Percentiles rank a stretch among this genome's conserved stretches.
Evolutionary conservation across 768 basidiomycete species (phyloP).

Genomic region (Agaricus bisporus): DNA sequence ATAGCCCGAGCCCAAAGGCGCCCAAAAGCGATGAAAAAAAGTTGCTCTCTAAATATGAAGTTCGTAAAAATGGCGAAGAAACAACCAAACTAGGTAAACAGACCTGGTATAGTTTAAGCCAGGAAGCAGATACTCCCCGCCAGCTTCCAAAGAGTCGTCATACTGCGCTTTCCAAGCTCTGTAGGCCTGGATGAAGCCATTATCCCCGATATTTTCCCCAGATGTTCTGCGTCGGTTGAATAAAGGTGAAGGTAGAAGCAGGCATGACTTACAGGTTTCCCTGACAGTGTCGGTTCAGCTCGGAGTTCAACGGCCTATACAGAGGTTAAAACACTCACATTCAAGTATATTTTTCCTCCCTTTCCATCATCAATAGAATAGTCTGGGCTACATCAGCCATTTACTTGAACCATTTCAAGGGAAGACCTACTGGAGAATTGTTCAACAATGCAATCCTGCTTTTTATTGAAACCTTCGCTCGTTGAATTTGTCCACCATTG

Average conservation of each 20-base stretch:
- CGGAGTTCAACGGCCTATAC: not conserved
- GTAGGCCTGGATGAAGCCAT: slow-evolving; percentile 79
- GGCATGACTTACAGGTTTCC: slow-evolving; percentile 58
- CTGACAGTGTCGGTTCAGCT: slow-evolving; percentile 26
- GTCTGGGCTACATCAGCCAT: slow-evolving; percentile 27
- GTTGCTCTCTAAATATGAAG: slow-evolving; percentile 58
- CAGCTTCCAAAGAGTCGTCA: slow-evolving; percentile 46
- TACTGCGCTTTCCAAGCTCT: slow-evolving; percentile 87
- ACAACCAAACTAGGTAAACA: slow-evolving; percentile 6
- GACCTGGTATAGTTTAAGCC: slow-evolving; percentile 74
- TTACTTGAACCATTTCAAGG: not conserved
- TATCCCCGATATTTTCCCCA: slow-evolving; percentile 89
- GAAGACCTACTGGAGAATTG: slow-evolving; percentile 71
- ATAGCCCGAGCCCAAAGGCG: slow-evolving; percentile 83
- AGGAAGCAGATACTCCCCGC: slow-evolving; percentile 71
- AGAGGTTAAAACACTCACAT: slow-evolving; percentile 41
- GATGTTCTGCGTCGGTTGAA: slow-evolving; percentile 53
- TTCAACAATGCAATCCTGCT: slow-evolving; percentile 83
- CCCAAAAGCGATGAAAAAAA: slow-evolving; percentile 91
- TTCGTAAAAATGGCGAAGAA: not conserved
- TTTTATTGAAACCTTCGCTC: slow-evolving; percentile 73
- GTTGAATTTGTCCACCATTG: slow-evolving; percentile 94
- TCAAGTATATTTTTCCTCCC: slow-evolving; percentile 79
- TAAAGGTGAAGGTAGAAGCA: not conserved
- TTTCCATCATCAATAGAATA: slow-evolving; percentile 85